phyloP scores from a whole-genome alignment of 257 asterid species.

The Cinchona pubescens region DNA sequence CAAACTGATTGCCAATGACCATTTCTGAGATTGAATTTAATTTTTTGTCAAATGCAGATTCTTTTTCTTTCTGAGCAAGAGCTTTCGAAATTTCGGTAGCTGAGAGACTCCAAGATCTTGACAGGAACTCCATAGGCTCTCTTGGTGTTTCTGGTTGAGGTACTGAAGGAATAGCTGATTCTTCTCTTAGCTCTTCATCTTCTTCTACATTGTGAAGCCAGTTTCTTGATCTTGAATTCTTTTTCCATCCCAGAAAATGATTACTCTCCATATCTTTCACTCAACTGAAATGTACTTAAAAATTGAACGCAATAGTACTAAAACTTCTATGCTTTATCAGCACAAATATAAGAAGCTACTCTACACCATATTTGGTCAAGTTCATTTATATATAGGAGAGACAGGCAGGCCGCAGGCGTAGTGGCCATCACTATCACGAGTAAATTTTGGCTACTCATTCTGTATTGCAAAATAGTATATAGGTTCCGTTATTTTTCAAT shows the following conservation, averaged over 20 bases:
- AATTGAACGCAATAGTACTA: neutral
- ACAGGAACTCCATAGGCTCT: slow-evolving; percentile 82
- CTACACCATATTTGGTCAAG: neutral
- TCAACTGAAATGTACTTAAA: neutral
- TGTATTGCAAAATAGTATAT: too few relatives aligned
- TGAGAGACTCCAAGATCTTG: slow-evolving; percentile 85
- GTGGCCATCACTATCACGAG: slow-evolving; percentile 37
- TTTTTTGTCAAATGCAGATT: slow-evolving; percentile 38
- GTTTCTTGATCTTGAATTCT: slow-evolving; percentile 28
- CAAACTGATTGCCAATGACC: slow-evolving; percentile 27
- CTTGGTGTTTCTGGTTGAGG: slow-evolving; percentile 80
- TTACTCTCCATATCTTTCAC: slow-evolving; percentile 36
- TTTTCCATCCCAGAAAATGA: slow-evolving; percentile 34
- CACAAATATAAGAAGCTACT: slow-evolving; percentile 2
- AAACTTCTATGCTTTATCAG: neutral
- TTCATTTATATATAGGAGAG: slow-evolving; percentile 22
- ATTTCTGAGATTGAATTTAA: slow-evolving; percentile 35
- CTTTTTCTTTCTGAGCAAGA: slow-evolving; percentile 47
- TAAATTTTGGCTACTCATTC: too few relatives aligned
- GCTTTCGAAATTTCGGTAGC: slow-evolving; percentile 70
- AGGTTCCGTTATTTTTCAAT: too few relatives aligned
- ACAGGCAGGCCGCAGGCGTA: too few relatives aligned
- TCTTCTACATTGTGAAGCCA: slow-evolving; percentile 49
- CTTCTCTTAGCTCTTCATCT: slow-evolving; percentile 30
- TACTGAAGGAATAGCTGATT: slow-evolving; percentile 37